phyloP scores from a whole-genome alignment of 768 basidiomycete species.

The Lentinula boryana region DNA sequence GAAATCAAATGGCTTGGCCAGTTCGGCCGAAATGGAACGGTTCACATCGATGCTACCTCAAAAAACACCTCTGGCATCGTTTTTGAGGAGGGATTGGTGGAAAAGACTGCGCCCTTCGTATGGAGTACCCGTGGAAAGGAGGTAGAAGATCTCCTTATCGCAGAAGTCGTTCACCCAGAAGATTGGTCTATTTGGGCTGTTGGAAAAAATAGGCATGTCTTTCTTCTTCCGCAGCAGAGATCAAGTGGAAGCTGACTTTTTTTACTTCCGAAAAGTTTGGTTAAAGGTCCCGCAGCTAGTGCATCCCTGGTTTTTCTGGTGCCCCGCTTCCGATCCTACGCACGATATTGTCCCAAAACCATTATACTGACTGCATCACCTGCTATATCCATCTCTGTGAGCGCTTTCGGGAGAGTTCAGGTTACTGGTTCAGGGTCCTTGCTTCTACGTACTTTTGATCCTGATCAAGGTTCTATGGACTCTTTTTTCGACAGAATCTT shows the following conservation, averaged over 20 bases:
- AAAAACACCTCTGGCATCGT: constrained; percentile 14
- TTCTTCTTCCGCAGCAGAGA: neutral
- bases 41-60: constrained; percentile 22
- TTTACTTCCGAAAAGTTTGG: constrained; percentile 7
- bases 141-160: constrained; percentile 12
- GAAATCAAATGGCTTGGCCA: constrained; percentile 40
- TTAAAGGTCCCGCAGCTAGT: constrained; percentile 13
- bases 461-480: constrained; percentile 8
- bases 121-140: constrained; percentile 1
- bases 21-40: constrained; percentile 35
- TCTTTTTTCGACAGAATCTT: constrained; percentile 12
- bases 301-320: constrained; percentile 26
- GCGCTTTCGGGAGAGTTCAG: constrained; percentile 17
- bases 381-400: constrained; percentile 19
- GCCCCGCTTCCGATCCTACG: constrained; percentile 15
- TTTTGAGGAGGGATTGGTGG: constrained; percentile 19
- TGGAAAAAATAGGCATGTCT: constrained; percentile 17
- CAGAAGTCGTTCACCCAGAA: constrained; percentile 13
- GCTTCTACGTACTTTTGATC: constrained; percentile 17
- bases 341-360: constrained; percentile 17
- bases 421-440: constrained; percentile 24
- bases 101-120: neutral
- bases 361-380: constrained; percentile 25
- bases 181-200: constrained; percentile 19
- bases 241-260: neutral